These are phyloP conservation scores for Candida morakotiae DNA, from an alignment of 805 yeast genomes.

Conservation along the genomic window DNA sequence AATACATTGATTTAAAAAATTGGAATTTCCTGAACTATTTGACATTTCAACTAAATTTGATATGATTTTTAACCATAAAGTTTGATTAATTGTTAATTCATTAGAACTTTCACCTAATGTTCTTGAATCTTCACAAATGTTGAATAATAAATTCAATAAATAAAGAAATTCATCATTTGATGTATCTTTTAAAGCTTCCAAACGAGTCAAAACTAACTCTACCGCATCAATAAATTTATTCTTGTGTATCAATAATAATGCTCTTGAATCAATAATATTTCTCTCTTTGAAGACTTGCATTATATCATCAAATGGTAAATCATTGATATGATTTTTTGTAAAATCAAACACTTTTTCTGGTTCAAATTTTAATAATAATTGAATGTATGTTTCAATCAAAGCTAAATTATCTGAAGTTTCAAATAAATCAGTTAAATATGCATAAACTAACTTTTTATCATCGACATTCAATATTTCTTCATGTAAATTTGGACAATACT, in stretches of 20 bases:
- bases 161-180: conserved; percentile 26
- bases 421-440: conserved; percentile 31
- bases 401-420: conserved; percentile 11
- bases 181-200: conserved; percentile 12
- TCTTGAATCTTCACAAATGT: conserved; percentile 21
- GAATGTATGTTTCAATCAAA: conserved; percentile 16
- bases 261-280: conserved; percentile 26
- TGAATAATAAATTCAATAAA: conserved; percentile 29
- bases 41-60: conserved; percentile 20
- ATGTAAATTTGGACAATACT: conserved; percentile 38
- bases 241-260: conserved; percentile 22
- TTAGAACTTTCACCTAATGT: conserved; percentile 8
- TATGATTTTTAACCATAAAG: conserved; percentile 27
- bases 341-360: conserved; percentile 12
- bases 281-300: conserved; percentile 17
- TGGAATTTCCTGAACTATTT: conserved; percentile 2
- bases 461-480: conserved; percentile 25
- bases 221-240: conserved; percentile 27
- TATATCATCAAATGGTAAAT: conserved; percentile 7
- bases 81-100: conserved; percentile 17
- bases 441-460: conserved; percentile 19
- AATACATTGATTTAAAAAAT: conserved; percentile 22
- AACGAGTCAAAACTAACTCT: conserved; percentile 15
- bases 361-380: conserved; percentile 19
- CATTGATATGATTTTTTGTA: conserved; percentile 9